These are phyloP conservation scores for Hirschioporus abietinus DNA, from an alignment of 768 basidiomycete genomes.

Conservation along the genomic window DNA sequence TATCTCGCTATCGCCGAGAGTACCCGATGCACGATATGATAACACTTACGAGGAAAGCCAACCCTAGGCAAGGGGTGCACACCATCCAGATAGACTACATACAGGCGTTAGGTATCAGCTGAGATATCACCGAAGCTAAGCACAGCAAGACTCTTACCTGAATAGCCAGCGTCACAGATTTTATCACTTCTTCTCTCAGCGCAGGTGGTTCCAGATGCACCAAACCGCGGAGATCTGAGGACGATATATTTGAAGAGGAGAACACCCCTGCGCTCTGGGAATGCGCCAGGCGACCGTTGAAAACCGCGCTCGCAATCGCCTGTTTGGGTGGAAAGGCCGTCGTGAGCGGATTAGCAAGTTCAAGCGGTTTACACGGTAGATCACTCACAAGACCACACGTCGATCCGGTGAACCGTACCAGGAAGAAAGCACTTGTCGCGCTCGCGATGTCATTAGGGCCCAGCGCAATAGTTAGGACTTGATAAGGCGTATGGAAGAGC, in stretches of 20 bases:
- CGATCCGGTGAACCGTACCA: slow-evolving; percentile 83
- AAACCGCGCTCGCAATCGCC: slow-evolving; percentile 75
- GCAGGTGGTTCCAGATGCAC: slow-evolving; percentile 38
- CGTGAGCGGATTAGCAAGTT: slow-evolving; percentile 5
- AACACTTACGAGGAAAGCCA: slow-evolving; percentile 54
- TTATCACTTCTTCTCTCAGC: slow-evolving; percentile 42
- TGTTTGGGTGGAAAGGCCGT: slow-evolving; percentile 23
- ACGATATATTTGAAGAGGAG: slow-evolving; percentile 32
- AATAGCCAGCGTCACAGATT: slow-evolving; percentile 55
- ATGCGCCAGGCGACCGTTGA: slow-evolving; percentile 46
- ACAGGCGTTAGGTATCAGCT: slow-evolving; percentile 8
- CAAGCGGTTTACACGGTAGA: slow-evolving; percentile 5
- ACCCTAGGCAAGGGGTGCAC: slow-evolving; percentile 62
- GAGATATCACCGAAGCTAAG: slow-evolving; percentile 7
- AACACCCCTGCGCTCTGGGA: slow-evolving; percentile 44
- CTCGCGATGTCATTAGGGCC: slow-evolving; percentile 64
- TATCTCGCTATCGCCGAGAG: neutral
- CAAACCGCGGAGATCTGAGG: slow-evolving; percentile 47
- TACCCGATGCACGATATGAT: slow-evolving; percentile 3
- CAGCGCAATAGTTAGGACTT: slow-evolving; percentile 66
- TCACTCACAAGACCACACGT: slow-evolving; percentile 69
- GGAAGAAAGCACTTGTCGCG: slow-evolving; percentile 82
- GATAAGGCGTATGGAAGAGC: slow-evolving; percentile 83
- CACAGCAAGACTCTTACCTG: slow-evolving; percentile 37
- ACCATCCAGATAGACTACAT: slow-evolving; percentile 66